Percentiles rank a stretch among this genome's conserved stretches.
phyloP scores from a whole-genome alignment of 768 basidiomycete species.

The Leccinum incarnatum region DNA sequence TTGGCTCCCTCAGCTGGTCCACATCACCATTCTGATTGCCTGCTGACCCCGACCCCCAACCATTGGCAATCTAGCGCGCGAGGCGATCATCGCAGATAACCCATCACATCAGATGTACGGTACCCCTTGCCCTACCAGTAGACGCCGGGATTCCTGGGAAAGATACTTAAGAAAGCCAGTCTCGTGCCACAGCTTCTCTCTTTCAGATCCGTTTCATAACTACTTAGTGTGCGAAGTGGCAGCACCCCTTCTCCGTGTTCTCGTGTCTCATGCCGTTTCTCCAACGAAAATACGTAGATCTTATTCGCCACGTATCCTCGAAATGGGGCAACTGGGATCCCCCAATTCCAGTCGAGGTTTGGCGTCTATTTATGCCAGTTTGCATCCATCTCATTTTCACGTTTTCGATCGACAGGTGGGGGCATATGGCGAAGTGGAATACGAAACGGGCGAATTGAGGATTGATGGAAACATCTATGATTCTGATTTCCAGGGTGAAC shows the following conservation, averaged over 20 bases:
- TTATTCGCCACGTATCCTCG: constrained; percentile 29
- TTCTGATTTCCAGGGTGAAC: constrained; percentile 10
- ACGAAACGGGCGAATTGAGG: constrained; percentile 28
- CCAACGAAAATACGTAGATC: constrained; percentile 36
- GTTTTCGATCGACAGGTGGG: constrained; percentile 28
- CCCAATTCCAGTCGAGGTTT: constrained; percentile 31
- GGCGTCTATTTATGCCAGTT: not conserved
- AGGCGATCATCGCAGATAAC: not conserved
- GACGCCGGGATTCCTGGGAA: constrained; percentile 2
- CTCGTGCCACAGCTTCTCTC: not conserved
- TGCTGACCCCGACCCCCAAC: not conserved
- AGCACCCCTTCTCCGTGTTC: not conserved
- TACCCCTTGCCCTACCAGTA: not conserved
- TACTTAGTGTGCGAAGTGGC: not conserved
- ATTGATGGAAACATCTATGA: constrained; percentile 35
- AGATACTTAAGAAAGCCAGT: not conserved
- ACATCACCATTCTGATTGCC: not conserved
- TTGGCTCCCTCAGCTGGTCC: not conserved
- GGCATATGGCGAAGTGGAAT: constrained; percentile 32
- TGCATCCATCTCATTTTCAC: not conserved
- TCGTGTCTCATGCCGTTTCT: constrained; percentile 7
- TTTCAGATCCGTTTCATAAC: not conserved
- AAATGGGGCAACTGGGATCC: constrained; percentile 42
- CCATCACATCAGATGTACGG: not conserved
- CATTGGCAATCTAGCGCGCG: too few relatives aligned